Evolutionary conservation across 2,329 filamentous ascomycete species (phyloP).

Genomic region (Pestalotiopsis fici): DNA sequence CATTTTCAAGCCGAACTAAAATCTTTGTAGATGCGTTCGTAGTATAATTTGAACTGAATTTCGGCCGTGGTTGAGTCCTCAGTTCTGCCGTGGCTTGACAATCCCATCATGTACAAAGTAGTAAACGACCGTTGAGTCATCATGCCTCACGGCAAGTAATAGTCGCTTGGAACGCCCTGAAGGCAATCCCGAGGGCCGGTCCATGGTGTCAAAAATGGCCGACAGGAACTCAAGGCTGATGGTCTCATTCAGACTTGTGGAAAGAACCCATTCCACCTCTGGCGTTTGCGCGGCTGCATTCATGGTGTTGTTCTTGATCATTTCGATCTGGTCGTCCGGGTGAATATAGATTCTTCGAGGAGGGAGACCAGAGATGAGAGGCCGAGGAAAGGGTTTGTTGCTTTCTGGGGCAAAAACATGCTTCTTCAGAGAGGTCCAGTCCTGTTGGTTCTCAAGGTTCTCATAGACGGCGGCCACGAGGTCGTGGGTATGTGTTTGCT

Average conservation of each 20-base stretch:
- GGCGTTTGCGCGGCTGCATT: slow-evolving; percentile 49
- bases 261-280: slow-evolving; percentile 76
- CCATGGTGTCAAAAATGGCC: slow-evolving; percentile 67
- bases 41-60: not conserved
- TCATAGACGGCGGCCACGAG: slow-evolving; percentile 64
- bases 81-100: slow-evolving; percentile 84
- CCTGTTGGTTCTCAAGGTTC: slow-evolving; percentile 75
- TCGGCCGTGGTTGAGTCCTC: slow-evolving; percentile 22
- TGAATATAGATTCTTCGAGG: slow-evolving; percentile 75
- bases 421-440: slow-evolving; percentile 65
- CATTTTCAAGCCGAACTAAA: slow-evolving; percentile 58
- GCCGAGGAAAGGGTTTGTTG: slow-evolving; percentile 49
- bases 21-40: too few relatives aligned
- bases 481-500: slow-evolving; percentile 25
- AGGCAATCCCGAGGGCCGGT: slow-evolving; percentile 40
- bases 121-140: slow-evolving; percentile 82
- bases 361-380: slow-evolving; percentile 72
- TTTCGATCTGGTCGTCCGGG: slow-evolving; percentile 78
- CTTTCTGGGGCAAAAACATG: slow-evolving; percentile 44
- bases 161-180: slow-evolving; percentile 63
- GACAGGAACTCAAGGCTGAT: slow-evolving; percentile 70
- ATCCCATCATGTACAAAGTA: slow-evolving; percentile 86
- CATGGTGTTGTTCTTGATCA: slow-evolving; percentile 62
- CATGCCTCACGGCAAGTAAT: slow-evolving; percentile 73
- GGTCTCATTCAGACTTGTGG: slow-evolving; percentile 71